Conservation (phyloP, 768 basidiomycete genomes). For the Lactarius deliciosus region DNA sequence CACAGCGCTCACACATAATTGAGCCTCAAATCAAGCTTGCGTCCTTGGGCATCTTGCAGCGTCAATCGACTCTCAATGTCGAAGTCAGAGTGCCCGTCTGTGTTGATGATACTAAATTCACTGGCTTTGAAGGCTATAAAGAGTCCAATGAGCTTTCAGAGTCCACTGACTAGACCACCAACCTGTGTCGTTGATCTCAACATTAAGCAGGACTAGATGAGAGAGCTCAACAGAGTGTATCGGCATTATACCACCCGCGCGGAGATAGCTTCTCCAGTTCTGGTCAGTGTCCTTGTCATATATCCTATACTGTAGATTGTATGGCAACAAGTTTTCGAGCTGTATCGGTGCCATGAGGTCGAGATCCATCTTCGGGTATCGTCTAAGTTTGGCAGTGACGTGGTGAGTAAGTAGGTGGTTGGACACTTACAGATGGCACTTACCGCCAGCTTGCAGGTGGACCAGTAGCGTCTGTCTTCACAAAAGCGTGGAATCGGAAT, state of each 20-base stretch:
- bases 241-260: slow-evolving; percentile 93
- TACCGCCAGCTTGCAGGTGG: slow-evolving; percentile 24
- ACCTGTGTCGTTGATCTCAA: slow-evolving; percentile 93
- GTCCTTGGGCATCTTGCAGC: slow-evolving; percentile 68
- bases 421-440: not conserved
- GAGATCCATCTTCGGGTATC: slow-evolving; percentile 81
- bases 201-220: slow-evolving; percentile 86
- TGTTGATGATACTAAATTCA: slow-evolving; percentile 97
- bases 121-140: slow-evolving; percentile 81
- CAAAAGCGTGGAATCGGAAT: slow-evolving; percentile 93
- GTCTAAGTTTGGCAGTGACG: slow-evolving; percentile 44
- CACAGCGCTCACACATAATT: slow-evolving; percentile 76
- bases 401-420: slow-evolving; percentile 7
- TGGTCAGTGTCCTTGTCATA: slow-evolving; percentile 94
- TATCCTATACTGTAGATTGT: slow-evolving; percentile 92
- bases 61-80: slow-evolving; percentile 72
- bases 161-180: slow-evolving; percentile 28
- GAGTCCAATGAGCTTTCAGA: not conserved
- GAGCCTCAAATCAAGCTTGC: slow-evolving; percentile 78
- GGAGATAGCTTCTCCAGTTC: slow-evolving; percentile 91
- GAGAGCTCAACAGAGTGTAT: slow-evolving; percentile 92
- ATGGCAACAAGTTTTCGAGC: slow-evolving; percentile 92
- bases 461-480: slow-evolving; percentile 68
- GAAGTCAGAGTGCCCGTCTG: slow-evolving; percentile 87
- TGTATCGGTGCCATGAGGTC: slow-evolving; percentile 92